Conservation (phyloP, 441 rosid genomes). For the Aquilaria agallochum region DNA sequence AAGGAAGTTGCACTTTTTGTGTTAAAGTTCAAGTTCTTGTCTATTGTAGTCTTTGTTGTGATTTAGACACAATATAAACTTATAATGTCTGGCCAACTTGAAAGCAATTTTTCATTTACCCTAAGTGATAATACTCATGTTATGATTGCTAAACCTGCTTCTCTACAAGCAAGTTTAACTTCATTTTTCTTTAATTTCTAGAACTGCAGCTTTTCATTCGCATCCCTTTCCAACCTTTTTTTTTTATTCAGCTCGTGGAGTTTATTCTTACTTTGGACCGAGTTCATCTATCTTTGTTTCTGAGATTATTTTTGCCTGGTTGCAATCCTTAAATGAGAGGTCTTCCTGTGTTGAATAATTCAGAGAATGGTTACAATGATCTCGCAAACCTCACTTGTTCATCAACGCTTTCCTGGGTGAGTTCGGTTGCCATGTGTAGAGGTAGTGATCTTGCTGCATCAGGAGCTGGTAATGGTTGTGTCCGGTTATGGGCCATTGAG, state of each 20-base stretch:
- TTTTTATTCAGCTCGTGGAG: not conserved
- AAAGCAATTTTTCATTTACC: not conserved
- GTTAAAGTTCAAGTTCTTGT: not conserved
- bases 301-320: not conserved
- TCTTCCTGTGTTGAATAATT: slow-evolving; percentile 5
- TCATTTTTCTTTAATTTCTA: not conserved
- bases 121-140: not conserved
- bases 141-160: not conserved
- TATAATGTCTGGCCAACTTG: slow-evolving; percentile 7
- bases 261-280: not conserved
- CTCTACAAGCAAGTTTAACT: not conserved
- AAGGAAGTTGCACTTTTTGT: not conserved
- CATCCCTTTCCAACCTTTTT: not conserved
- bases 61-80: not conserved
- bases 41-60: slow-evolving; percentile 1
- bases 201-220: not conserved
- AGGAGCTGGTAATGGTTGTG: slow-evolving; percentile 91
- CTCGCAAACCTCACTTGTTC: slow-evolving; percentile 22
- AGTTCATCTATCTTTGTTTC: too few species aligned
- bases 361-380: slow-evolving; percentile 43
- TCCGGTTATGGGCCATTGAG: slow-evolving; percentile 69
- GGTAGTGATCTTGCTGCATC: slow-evolving; percentile 96
- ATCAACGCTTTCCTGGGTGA: slow-evolving; percentile 81
- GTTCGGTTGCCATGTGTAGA: slow-evolving; percentile 69
- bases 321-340: not conserved